Base-by-base conservation (phyloP, 805 yeast species). In the Wickerhamomyces pijperi region DNA sequence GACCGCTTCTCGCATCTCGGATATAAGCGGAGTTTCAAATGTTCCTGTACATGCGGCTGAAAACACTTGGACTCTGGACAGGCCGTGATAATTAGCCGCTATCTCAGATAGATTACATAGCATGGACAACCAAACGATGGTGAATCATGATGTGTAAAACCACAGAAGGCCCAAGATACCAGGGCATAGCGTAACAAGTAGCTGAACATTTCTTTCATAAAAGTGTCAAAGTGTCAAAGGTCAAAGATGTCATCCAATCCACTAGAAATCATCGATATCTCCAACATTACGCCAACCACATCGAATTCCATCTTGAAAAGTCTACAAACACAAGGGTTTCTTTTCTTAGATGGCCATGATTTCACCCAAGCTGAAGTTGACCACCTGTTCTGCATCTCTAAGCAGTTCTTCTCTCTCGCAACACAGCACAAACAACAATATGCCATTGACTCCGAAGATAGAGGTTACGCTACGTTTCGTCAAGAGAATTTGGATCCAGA, bases 311-410 rank as follows among this genome's bases (percentile, higher is more conserved):
- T 82, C 18, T 62, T 78, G 3, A 59, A 65, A 9, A 83, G 83
- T 1, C 80, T 81, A 11, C 59, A 68, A n/a, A 57, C 71, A 2
- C 79, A 76, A 45, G 86, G 86, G 1, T 79, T 79, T 48, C 58
- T 79, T 14, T 76, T 76, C 40, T 62, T 79, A 3, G 81, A 78
- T 46, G 86, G 85, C 7, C 81, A 78, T 46, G 77, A 67, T n/a
- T 75, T 79, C 50, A 56, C 72, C 1, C 69, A 67, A 42, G 54
- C 59, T 6, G 83, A 78, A 42, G 78, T 78, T 11, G 67, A 70
- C 33, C 54, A 53, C 2, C 52, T 72, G 34, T 78, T 78, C 45
- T 54, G 51, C 14, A 41, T 74, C 23, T 71, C 81, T 8, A 59
- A 64, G 42, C 52, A 61, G 19, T 78, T 70, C 55, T 78, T 79